These are phyloP conservation scores for Pichia gijzeniarum DNA, from an alignment of 805 yeast genomes.

Conservation along the genomic window DNA sequence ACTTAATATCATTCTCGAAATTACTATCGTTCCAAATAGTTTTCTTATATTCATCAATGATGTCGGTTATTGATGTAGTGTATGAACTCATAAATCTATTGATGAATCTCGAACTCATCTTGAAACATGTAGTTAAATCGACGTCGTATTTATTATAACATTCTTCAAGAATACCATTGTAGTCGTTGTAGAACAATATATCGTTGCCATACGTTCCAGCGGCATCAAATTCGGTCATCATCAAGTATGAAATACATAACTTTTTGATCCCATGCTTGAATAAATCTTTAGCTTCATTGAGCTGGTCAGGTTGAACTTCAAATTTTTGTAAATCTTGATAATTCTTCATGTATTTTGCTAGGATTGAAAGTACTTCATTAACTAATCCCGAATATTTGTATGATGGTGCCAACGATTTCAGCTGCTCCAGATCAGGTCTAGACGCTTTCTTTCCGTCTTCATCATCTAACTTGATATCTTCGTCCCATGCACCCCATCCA, in stretches of 20 bases:
- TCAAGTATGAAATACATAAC: constrained; percentile 22
- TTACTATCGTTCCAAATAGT: constrained; percentile 17
- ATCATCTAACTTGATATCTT: constrained; percentile 13
- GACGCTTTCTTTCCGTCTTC: neutral
- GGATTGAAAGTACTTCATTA: constrained; percentile 11
- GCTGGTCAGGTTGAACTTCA: constrained; percentile 9
- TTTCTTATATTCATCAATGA: constrained; percentile 17
- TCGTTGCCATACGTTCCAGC: constrained; percentile 19
- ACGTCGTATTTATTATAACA: constrained; percentile 14
- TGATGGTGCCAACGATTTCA: constrained; percentile 5
- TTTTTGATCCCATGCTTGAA: constrained; percentile 26
- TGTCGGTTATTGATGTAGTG: constrained; percentile 5
- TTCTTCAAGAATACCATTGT: constrained; percentile 21
- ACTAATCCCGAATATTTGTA: constrained; percentile 20
- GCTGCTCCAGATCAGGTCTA: constrained; percentile 1
- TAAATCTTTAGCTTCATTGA: constrained; percentile 18
- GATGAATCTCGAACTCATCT: constrained; percentile 19
- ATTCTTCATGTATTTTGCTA: constrained; percentile 18
- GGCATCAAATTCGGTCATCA: constrained; percentile 20
- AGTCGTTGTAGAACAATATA: constrained; percentile 30
- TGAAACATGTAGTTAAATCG: constrained; percentile 20
- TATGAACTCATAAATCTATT: constrained; percentile 9
- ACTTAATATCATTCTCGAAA: constrained; percentile 5
- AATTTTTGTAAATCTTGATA: constrained; percentile 14
- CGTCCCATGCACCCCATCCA: constrained; percentile 22